Evolutionary conservation across 768 basidiomycete genomes (phyloP).

Genomic region (Pleurotus pulmonarius): DNA sequence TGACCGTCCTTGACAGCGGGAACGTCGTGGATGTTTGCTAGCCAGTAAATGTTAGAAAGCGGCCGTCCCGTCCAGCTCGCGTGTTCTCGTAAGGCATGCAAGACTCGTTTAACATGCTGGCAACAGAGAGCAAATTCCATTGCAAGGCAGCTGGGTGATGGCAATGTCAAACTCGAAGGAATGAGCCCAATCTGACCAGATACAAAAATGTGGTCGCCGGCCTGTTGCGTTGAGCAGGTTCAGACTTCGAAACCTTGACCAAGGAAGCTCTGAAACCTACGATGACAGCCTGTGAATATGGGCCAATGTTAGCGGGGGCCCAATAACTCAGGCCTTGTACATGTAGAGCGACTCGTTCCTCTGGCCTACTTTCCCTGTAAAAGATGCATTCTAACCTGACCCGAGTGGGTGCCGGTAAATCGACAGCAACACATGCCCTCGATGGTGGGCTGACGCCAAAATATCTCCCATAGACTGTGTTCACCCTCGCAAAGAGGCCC

Average conservation of each 20-base stretch:
- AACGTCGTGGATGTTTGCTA: constrained; percentile 39
- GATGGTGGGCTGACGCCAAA: constrained; percentile 93
- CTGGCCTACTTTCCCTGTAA: constrained; percentile 35
- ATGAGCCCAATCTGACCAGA: constrained; percentile 95
- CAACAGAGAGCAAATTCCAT: constrained; percentile 69
- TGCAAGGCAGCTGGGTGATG: constrained; percentile 52
- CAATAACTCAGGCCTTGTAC: constrained; percentile 97
- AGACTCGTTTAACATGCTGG: constrained; percentile 77
- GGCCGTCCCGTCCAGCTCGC: constrained; percentile 60
- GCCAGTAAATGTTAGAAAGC: constrained; percentile 73
- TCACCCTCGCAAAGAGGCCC: constrained; percentile 72
- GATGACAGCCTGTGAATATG: constrained; percentile 90
- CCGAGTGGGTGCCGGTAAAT: constrained; percentile 52
- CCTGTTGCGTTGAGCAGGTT: constrained; percentile 36
- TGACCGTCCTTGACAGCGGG: constrained; percentile 37
- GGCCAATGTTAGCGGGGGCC: constrained; percentile 99
- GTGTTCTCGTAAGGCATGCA: constrained; percentile 51
- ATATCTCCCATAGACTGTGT: constrained; percentile 72
- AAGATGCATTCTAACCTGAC: constrained; percentile 82
- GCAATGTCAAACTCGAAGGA: constrained; percentile 68
- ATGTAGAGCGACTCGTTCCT: constrained; percentile 73
- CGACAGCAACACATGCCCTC: constrained; percentile 88
- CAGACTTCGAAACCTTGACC: not conserved
- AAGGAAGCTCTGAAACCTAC: constrained; percentile 38
- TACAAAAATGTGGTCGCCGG: constrained; percentile 72